Conservation (phyloP, 306 rosid species). For the Sindora glabra region DNA sequence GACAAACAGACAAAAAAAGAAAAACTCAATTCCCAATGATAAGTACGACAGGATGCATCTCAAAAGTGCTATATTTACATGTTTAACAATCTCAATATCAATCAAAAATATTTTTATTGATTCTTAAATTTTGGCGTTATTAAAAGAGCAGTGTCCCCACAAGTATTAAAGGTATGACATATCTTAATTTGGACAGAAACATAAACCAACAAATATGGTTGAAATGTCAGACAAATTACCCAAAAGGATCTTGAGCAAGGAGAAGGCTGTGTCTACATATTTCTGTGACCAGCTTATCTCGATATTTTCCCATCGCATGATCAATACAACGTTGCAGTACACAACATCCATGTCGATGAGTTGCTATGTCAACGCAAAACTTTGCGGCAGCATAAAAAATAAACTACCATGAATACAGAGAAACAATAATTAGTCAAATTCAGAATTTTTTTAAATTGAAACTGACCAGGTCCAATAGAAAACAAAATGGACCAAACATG, state of each 20-base stretch:
- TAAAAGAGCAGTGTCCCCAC: too few species aligned
- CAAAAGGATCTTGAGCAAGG: constrained; percentile 52
- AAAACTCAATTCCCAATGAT: too few species aligned
- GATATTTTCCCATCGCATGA: constrained; percentile 28
- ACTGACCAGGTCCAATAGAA: too few species aligned
- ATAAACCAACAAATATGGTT: neutral
- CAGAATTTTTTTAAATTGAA: too few species aligned
- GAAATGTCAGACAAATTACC: constrained; percentile 26
- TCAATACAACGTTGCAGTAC: constrained; percentile 53
- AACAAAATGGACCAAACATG: too few species aligned
- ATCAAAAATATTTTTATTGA: too few species aligned
- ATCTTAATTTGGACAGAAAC: neutral
- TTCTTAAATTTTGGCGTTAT: too few species aligned
- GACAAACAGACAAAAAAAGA: too few species aligned
- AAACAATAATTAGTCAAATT: too few species aligned
- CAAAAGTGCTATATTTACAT: too few species aligned
- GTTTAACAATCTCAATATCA: too few species aligned
- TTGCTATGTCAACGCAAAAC: constrained; percentile 49
- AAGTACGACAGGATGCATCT: too few species aligned
- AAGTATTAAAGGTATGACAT: neutral
- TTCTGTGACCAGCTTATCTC: constrained; percentile 26
- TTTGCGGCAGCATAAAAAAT: constrained; percentile 39
- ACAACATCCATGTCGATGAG: constrained; percentile 55
- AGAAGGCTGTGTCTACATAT: constrained; percentile 37
- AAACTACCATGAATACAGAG: constrained; percentile 44